Conservation (phyloP, 78 protist genomes). For the Dictyostelium brefeldianum region DNA sequence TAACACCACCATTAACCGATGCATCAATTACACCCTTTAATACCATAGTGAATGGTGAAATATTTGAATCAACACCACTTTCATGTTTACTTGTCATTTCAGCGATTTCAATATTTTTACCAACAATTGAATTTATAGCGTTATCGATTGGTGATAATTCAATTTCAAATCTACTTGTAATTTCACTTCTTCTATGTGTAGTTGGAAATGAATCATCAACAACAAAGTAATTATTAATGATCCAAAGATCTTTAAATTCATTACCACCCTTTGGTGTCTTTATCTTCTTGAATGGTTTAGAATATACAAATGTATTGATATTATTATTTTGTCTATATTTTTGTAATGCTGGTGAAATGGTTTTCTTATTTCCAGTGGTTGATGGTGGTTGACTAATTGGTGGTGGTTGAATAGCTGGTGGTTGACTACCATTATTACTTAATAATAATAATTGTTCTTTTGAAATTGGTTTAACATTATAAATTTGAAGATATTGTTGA, state of each 20-base stretch:
- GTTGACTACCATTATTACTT: neutral
- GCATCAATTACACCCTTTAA: conserved; percentile 91
- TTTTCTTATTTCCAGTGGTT: neutral
- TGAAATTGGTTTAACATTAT: conserved; percentile 61
- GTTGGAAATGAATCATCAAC: conserved; percentile 82
- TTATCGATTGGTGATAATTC: conserved; percentile 82
- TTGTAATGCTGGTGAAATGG: conserved; percentile 55
- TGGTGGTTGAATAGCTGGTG: neutral
- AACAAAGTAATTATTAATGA: conserved; percentile 54
- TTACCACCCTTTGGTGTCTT: conserved; percentile 50
- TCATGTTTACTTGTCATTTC: conserved; percentile 51
- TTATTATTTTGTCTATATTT: conserved; percentile 67
- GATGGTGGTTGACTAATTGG: neutral
- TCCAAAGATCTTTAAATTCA: conserved; percentile 89
- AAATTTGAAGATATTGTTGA: conserved; percentile 66
- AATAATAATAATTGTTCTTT: conserved; percentile 6
- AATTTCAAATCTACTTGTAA: conserved; percentile 43
- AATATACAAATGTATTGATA: conserved; percentile 70
- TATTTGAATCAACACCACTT: conserved; percentile 31
- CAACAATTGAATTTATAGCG: conserved; percentile 79
- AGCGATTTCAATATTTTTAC: conserved; percentile 82
- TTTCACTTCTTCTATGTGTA: conserved; percentile 79
- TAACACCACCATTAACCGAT: conserved; percentile 89
- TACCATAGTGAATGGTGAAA: conserved; percentile 83
- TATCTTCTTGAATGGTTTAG: conserved; percentile 78